Conservation (phyloP, 1,284 basidiomycete genomes). For the Cutaneotrichosporon cyanovorans region DNA sequence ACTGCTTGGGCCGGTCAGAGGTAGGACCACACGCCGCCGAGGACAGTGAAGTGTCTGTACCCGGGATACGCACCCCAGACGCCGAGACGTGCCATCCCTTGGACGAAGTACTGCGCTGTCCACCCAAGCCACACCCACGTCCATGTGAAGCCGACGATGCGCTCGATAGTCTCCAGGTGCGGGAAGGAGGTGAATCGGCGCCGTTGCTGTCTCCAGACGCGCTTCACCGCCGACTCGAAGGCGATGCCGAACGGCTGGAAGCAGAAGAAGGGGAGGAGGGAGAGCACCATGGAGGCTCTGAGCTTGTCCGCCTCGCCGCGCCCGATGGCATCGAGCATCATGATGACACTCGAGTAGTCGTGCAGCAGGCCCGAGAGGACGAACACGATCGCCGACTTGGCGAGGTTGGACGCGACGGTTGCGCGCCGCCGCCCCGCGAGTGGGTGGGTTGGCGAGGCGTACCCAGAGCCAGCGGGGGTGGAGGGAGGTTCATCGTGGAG, state of each 20-base stretch:
- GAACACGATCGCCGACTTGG: constrained; percentile 39
- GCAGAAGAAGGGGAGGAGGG: constrained; percentile 35
- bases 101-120: constrained; percentile 34
- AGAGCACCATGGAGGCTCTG: constrained; percentile 2
- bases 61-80: constrained; percentile 16
- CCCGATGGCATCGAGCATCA: constrained; percentile 17
- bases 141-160: constrained; percentile 31
- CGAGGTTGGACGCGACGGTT: constrained; percentile 22
- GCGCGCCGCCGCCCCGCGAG: background rate
- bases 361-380: constrained; percentile 33
- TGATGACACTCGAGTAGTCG: constrained; percentile 26
- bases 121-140: constrained; percentile 40
- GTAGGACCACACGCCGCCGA: constrained; percentile 4
- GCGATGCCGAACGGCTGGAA: constrained; percentile 34
- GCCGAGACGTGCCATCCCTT: constrained; percentile 25
- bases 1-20: too few relatives aligned
- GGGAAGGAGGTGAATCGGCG: too few relatives aligned
- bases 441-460: constrained; percentile 25
- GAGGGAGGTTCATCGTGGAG: background rate
- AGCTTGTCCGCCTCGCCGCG: constrained; percentile 4
- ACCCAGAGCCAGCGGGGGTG: constrained; percentile 13
- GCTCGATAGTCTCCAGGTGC: constrained; percentile 15
- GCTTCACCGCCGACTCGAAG: constrained; percentile 21
- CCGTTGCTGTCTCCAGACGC: background rate
- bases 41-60: background rate